Conservation (phyloP, 78 protist species). For the Diacronema lutheri region DNA sequence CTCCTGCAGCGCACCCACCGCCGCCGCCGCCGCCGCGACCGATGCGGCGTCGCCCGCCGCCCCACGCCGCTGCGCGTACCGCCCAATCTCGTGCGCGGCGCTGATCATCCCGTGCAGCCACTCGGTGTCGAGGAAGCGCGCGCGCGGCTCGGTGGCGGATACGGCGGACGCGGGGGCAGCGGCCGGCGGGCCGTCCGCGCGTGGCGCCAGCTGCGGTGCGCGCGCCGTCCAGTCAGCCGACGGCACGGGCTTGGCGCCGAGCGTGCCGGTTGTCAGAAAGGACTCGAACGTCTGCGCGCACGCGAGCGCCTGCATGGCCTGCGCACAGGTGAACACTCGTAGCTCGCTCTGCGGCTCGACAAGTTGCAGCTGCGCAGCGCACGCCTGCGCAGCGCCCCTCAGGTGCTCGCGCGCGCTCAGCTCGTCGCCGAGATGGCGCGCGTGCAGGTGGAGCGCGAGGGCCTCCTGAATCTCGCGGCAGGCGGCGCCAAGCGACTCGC, state of each 20-base stretch:
- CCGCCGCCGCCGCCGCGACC: background rate
- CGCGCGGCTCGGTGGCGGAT: background rate
- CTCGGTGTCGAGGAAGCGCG: too few relatives aligned
- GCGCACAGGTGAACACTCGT: background rate
- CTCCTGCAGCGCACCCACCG: background rate
- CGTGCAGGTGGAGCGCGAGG: too few relatives aligned
- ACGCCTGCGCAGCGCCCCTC: too few relatives aligned
- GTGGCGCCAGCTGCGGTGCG: background rate
- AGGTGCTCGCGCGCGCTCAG: too few relatives aligned
- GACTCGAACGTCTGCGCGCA: background rate
- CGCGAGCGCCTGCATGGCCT: background rate
- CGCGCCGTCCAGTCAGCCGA: background rate
- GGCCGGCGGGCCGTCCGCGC: background rate
- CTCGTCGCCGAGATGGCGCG: too few relatives aligned
- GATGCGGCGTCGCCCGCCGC: background rate
- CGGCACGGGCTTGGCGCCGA: background rate
- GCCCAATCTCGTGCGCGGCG: background rate
- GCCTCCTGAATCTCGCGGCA: too few relatives aligned
- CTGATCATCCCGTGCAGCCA: background rate
- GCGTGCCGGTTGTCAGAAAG: background rate
- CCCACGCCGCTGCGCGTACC: background rate
- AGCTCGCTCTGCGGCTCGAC: too few relatives aligned
- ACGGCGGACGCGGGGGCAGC: background rate
- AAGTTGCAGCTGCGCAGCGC: too few relatives aligned
- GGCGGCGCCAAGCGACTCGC: too few relatives aligned